Percentiles rank a stretch among this genome's conserved stretches.
Conservation (phyloP, 2,329 filamentous ascomycete genomes). For the Colletotrichum sp. region DNA sequence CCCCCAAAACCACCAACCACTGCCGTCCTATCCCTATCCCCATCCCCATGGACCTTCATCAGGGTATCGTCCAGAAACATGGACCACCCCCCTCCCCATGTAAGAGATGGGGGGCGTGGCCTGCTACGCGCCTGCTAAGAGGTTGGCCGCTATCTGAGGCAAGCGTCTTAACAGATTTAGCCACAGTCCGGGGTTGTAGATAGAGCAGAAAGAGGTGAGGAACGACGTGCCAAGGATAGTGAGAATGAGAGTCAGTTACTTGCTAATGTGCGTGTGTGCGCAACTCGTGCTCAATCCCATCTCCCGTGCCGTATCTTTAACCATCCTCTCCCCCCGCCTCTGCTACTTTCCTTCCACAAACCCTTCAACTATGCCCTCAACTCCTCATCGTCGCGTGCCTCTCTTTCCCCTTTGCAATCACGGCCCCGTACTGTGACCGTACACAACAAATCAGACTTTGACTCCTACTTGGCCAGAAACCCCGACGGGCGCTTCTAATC, state of each 20-base stretch:
- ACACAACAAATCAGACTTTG: background rate
- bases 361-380: background rate
- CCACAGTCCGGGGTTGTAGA: slow-evolving; percentile 6
- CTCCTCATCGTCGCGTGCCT: background rate
- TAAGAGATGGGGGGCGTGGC: background rate
- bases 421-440: background rate
- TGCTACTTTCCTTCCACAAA: background rate
- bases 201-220: background rate
- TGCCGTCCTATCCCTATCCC: background rate
- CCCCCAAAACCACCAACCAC: background rate
- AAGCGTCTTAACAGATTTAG: slow-evolving; percentile 1
- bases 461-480: background rate
- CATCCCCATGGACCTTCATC: background rate
- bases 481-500: background rate
- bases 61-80: background rate
- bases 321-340: background rate
- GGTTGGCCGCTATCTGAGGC: background rate
- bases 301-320: slow-evolving; percentile 1
- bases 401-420: background rate
- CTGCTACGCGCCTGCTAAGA: slow-evolving; percentile 7
- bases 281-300: background rate
- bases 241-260: slow-evolving; percentile 8
- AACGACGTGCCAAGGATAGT: slow-evolving; percentile 1
- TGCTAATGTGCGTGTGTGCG: background rate
- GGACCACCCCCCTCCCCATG: background rate